phyloP scores from a whole-genome alignment of 1,284 basidiomycete genomes.

The Pyrrhoderma noxium region DNA sequence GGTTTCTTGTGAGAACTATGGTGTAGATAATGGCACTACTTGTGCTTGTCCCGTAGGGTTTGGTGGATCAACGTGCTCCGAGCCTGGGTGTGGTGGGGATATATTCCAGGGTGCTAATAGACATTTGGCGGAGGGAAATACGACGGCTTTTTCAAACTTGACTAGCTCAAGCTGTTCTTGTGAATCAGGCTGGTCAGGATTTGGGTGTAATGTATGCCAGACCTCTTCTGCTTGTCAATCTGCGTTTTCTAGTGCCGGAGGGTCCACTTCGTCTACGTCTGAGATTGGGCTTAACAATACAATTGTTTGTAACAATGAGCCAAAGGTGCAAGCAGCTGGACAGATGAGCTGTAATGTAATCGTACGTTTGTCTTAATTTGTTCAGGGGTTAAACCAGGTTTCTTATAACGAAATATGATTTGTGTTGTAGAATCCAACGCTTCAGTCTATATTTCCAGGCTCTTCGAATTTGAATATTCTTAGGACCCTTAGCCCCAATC shows the following conservation, averaged over 20 bases:
- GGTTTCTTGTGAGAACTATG: slow-evolving; percentile 61
- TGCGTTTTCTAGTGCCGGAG: slow-evolving; percentile 40
- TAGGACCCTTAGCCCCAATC: slow-evolving; percentile 59
- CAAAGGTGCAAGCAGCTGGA: slow-evolving; percentile 57
- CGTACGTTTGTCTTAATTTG: slow-evolving; percentile 39
- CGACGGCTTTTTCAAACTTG: slow-evolving; percentile 48
- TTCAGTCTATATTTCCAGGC: slow-evolving; percentile 67
- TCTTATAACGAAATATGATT: background rate
- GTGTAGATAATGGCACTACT: slow-evolving; percentile 42
- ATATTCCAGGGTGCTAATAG: slow-evolving; percentile 66
- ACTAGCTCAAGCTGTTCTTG: slow-evolving; percentile 60
- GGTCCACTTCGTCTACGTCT: slow-evolving; percentile 22
- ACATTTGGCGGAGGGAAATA: slow-evolving; percentile 29
- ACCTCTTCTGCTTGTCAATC: slow-evolving; percentile 52
- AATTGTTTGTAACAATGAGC: slow-evolving; percentile 53
- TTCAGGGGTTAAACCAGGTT: slow-evolving; percentile 10
- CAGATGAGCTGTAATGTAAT: slow-evolving; percentile 71
- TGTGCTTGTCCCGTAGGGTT: slow-evolving; percentile 77
- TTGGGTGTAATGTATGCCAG: slow-evolving; percentile 72
- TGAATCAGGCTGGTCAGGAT: slow-evolving; percentile 65
- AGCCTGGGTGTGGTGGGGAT: slow-evolving; percentile 69
- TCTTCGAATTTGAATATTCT: slow-evolving; percentile 67
- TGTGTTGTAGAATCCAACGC: slow-evolving; percentile 60
- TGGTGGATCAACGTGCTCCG: slow-evolving; percentile 61
- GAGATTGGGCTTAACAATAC: slow-evolving; percentile 39